Base-by-base conservation (phyloP, 306 rosid species). In the Pachyrhizus erosus region DNA sequence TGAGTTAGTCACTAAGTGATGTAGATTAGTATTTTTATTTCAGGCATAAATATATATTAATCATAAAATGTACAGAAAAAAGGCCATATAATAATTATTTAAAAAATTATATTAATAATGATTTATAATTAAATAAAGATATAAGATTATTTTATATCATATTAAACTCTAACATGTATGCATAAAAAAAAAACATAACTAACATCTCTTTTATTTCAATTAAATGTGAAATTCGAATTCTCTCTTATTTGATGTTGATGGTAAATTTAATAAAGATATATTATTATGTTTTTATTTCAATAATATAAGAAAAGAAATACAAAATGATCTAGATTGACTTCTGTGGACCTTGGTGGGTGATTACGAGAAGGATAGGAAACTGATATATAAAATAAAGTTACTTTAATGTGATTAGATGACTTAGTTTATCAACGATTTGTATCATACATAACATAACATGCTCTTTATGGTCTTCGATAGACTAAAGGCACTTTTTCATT, bases 401-500 rank as follows among this genome's bases (percentile, higher is more conserved):
- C 45, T 58, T 45, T 77, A 58, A n/a, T 8, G 52, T 9, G 27
- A 40, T 49, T 23, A n/a, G 54, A 20, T 79, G 60, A 83, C 39
- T 14, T 70, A 52, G 71, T 21, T 58, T 72, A 21, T 5, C 17
- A 23, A 17, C 45, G 9, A 61, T 48, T 71, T 43, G 26, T 23
- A 21, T 60, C 31, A 43, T 6, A 61, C 7, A 13, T 17, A 9
- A 18, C 1, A 39, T 7, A 57, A 11, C 65, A 8, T 54, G 39
- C 11, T 37, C 12, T 52, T 78, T 7, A 1, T 39, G 43, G 34
- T 54, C 42, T 39, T 40, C 13, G 1, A 67, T 17, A 69, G 29
- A 57, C n/a, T 15, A 78, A 82, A 9, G 70, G 8, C 7, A 66
- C 89, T 86, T 83, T 83, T 75, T 69, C 60, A 62, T 86, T 86